A percentile compares a stretch with the other conserved stretches of the same genome.
phyloP scores from a whole-genome alignment of 352 stramenopile species.

The Pythium volutum region DNA sequence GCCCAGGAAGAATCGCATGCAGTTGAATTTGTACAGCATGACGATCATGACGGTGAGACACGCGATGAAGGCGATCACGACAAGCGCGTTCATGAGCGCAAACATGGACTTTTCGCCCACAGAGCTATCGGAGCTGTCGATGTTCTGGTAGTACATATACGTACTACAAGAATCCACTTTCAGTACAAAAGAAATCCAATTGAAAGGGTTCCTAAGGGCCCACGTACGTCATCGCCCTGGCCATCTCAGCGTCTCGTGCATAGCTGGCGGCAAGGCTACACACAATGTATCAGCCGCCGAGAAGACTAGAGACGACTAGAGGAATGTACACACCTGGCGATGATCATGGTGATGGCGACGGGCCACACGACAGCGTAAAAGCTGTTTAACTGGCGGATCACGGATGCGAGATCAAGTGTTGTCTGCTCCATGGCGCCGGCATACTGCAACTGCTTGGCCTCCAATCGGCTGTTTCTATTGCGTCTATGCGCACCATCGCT shows the following conservation, averaged over 20 bases:
- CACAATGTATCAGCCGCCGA: neutral
- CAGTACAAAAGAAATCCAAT: too few relatives aligned
- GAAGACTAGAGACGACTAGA: neutral
- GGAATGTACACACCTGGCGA: constrained; percentile 38
- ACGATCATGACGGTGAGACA: constrained; percentile 78
- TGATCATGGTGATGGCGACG: constrained; percentile 68
- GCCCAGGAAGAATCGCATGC: constrained; percentile 64
- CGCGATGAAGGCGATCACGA: constrained; percentile 81
- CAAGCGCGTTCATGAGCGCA: constrained; percentile 69
- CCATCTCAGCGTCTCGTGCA: constrained; percentile 42
- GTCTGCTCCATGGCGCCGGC: constrained; percentile 6
- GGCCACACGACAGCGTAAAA: constrained; percentile 76
- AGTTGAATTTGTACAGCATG: constrained; percentile 82
- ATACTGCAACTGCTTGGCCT: constrained; percentile 16
- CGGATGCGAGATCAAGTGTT: constrained; percentile 27
- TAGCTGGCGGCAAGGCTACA: constrained; percentile 49
- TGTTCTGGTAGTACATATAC: constrained; percentile 83
- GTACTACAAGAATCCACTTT: constrained; percentile 30
- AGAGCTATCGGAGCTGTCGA: constrained; percentile 44
- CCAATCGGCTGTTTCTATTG: neutral
- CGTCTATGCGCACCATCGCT: neutral
- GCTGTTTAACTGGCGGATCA: constrained; percentile 69
- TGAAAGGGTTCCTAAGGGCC: neutral
- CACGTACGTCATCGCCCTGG: constrained; percentile 56
- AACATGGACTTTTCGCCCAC: constrained; percentile 45